Conservation (phyloP, 768 basidiomycete genomes). For the Wakefieldia striispora region DNA sequence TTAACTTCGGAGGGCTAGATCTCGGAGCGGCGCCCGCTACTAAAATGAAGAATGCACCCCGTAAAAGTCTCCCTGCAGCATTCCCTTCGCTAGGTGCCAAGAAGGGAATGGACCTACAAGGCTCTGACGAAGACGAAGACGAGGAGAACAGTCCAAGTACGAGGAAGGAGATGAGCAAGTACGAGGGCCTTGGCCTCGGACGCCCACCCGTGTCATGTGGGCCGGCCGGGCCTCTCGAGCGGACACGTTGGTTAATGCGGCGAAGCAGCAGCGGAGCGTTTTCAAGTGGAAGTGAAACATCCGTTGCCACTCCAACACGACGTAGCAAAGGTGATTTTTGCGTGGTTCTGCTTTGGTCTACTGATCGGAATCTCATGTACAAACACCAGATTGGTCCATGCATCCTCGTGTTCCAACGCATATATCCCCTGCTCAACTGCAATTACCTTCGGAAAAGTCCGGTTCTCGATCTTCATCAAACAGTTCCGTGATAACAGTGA, state of each 20-base stretch:
- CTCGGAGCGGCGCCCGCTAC: slow-evolving; percentile 35
- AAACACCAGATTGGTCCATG: slow-evolving; percentile 52
- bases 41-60: slow-evolving; percentile 49
- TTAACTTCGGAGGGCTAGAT: slow-evolving; percentile 44
- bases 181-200: slow-evolving; percentile 66
- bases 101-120: slow-evolving; percentile 30
- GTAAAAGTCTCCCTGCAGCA: slow-evolving; percentile 76
- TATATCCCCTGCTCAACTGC: slow-evolving; percentile 43
- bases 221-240: slow-evolving; percentile 35
- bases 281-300: slow-evolving; percentile 70
- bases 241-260: slow-evolving; percentile 64
- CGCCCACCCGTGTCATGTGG: slow-evolving; percentile 40
- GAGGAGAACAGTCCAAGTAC: slow-evolving; percentile 61
- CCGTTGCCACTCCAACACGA: slow-evolving; percentile 63
- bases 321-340: slow-evolving; percentile 46
- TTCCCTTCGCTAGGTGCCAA: slow-evolving; percentile 47
- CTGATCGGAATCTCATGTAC: not conserved
- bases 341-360: slow-evolving; percentile 34
- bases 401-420: slow-evolving; percentile 47
- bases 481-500: slow-evolving; percentile 44
- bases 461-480: slow-evolving; percentile 59
- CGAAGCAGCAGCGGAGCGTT: slow-evolving; percentile 81
- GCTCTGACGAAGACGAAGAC: slow-evolving; percentile 63
- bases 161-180: slow-evolving; percentile 49
- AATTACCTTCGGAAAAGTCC: slow-evolving; percentile 44